phyloP scores from a whole-genome alignment of 2,329 filamentous ascomycete genomes.

The Neofusicoccum kwambonambiense region DNA sequence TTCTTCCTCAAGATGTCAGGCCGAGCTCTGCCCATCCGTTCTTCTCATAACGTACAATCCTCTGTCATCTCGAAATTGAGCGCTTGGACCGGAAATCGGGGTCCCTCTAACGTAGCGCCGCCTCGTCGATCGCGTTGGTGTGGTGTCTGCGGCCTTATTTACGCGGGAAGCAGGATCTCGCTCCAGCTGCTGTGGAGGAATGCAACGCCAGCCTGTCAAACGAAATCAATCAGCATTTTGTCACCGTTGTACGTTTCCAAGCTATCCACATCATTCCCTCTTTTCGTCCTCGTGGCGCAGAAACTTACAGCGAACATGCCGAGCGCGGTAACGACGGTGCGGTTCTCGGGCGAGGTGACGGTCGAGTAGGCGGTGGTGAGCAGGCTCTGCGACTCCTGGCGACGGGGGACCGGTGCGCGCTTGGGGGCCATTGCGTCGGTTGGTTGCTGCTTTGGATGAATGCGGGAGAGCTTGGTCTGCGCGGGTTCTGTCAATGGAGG shows the following conservation, averaged over 20 bases:
- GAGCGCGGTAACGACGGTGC: conserved; percentile 48
- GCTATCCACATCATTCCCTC: not conserved
- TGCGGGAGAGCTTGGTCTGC: not conserved
- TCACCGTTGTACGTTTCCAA: not conserved
- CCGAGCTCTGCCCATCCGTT: not conserved
- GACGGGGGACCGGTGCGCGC: not conserved
- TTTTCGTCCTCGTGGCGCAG: not conserved
- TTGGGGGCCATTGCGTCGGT: conserved; percentile 12
- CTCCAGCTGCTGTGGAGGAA: conserved; percentile 55
- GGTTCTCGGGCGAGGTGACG: conserved; percentile 49
- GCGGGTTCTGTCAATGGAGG: not conserved
- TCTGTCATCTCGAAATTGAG: not conserved
- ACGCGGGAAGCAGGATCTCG: conserved; percentile 52
- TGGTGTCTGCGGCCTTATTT: conserved; percentile 23
- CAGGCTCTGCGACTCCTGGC: conserved; percentile 1
- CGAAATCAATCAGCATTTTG: not conserved
- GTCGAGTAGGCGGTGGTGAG: conserved; percentile 33
- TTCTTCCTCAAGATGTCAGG: not conserved
- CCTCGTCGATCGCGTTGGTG: too few species aligned
- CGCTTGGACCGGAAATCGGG: too few species aligned
- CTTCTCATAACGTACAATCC: conserved; percentile 5
- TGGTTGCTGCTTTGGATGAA: not conserved
- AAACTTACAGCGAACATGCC: conserved; percentile 51
- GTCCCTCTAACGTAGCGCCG: too few species aligned
- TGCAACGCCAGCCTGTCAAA: conserved; percentile 47